Evolutionary conservation across 2,329 filamentous ascomycete genomes (phyloP).

Genomic region (Fusarium beomiforme): DNA sequence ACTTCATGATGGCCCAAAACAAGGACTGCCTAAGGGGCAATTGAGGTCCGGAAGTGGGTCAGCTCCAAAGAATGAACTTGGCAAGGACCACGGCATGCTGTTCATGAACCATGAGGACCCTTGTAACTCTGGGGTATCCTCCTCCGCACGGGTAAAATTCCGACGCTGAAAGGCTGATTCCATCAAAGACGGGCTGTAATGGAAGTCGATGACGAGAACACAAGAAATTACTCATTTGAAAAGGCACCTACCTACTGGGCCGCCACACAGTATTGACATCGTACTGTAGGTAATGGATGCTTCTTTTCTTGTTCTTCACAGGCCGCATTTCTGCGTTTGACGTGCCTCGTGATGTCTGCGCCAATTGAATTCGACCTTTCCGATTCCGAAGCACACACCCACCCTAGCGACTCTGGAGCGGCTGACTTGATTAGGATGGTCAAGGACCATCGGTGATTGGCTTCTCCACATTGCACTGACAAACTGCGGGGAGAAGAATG

Average conservation of each 20-base stretch:
- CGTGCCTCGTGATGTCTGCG: conserved; percentile 38
- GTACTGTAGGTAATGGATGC: neutral
- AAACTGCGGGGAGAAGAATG: conserved; percentile 38
- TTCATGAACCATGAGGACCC: conserved; percentile 32
- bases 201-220: conserved; percentile 10
- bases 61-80: conserved; percentile 1
- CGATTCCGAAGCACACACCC: conserved; percentile 12
- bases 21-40: conserved; percentile 11
- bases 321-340: conserved; percentile 39
- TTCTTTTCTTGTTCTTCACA: conserved; percentile 8
- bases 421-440: conserved; percentile 35
- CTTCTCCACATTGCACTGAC: conserved; percentile 41
- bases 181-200: neutral
- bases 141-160: conserved; percentile 27
- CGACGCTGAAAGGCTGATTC: neutral
- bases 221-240: neutral
- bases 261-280: neutral
- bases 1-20: conserved; percentile 20
- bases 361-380: conserved; percentile 23
- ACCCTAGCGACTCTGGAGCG: conserved; percentile 7
- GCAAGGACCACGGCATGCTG: conserved; percentile 26
- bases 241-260: no score
- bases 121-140: conserved; percentile 30
- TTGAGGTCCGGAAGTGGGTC: conserved; percentile 22
- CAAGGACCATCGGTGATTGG: conserved; percentile 34